Evolutionary conservation across 208 protist genomes (phyloP).

Genomic region (Leptomonas pyrrhocoris): DNA sequence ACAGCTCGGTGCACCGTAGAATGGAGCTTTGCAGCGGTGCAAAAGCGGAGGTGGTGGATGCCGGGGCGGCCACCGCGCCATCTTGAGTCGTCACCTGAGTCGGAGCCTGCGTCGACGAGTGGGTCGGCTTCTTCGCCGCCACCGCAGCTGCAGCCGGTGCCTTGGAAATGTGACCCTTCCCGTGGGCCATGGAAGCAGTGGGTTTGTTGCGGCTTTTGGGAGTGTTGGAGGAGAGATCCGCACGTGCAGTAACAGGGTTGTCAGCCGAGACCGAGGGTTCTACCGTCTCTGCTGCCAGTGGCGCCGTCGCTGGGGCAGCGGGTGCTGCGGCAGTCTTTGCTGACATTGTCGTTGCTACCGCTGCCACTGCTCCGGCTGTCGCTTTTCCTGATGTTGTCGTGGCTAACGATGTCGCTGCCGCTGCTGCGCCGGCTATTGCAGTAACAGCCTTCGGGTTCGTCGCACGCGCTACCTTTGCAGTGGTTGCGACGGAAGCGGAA

Average conservation of each 20-base stretch:
- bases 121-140: background rate
- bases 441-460: too few relatives aligned
- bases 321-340: background rate
- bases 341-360: too few relatives aligned
- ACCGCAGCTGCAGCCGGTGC: background rate
- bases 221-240: background rate
- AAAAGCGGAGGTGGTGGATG: background rate
- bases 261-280: background rate
- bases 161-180: background rate
- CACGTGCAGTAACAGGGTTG: background rate
- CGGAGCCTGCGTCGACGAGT: too few relatives aligned
- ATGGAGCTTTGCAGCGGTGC: constrained; percentile 20
- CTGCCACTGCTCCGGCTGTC: background rate
- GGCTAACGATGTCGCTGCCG: background rate
- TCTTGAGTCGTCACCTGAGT: background rate
- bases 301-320: background rate
- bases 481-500: background rate
- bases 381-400: background rate
- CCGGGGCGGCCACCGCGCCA: background rate
- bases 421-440: background rate
- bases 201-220: background rate
- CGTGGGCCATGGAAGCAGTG: background rate
- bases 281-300: background rate
- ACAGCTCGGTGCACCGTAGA: constrained; percentile 41
- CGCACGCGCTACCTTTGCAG: background rate